Evolutionary conservation across 768 basidiomycete genomes (phyloP).

Genomic region (Coprinopsis strossmayeri): DNA sequence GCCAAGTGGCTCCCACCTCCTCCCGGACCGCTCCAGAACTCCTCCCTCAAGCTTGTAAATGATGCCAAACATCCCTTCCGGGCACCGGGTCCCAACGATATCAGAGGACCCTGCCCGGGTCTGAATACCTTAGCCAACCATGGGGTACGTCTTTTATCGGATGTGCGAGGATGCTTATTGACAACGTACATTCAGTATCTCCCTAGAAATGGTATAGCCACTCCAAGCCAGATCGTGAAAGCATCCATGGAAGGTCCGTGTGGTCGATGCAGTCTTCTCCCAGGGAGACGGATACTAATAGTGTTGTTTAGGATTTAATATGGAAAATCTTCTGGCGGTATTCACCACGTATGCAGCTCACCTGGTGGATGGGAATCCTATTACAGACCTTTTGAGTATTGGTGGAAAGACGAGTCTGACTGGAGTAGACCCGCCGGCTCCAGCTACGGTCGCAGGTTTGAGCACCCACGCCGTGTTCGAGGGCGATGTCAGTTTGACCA

Average conservation of each 20-base stretch:
- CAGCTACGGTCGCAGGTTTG: conserved; percentile 14
- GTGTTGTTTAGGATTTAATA: conserved; percentile 12
- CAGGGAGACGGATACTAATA: neutral
- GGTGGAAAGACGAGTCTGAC: conserved; percentile 13
- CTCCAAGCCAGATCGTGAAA: conserved; percentile 11
- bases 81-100: conserved; percentile 9
- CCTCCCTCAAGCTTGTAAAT: conserved; percentile 18
- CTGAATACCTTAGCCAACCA: conserved; percentile 16
- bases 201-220: conserved; percentile 11
- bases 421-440: conserved; percentile 12
- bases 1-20: too few relatives aligned
- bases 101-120: conserved; percentile 17
- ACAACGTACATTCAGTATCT: conserved; percentile 6
- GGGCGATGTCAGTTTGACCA: conserved; percentile 14
- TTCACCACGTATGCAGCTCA: conserved; percentile 15
- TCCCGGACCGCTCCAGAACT: too few relatives aligned
- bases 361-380: conserved; percentile 13
- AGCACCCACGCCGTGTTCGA: conserved; percentile 15
- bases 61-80: conserved; percentile 15
- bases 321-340: conserved; percentile 10
- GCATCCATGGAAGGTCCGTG: conserved; percentile 9
- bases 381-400: conserved; percentile 15
- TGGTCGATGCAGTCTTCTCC: neutral
- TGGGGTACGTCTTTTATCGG: conserved; percentile 10
- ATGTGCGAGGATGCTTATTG: neutral